Evolutionary conservation across 2,329 filamentous ascomycete species (phyloP), one percentile per base, ranked within the genome.

Genomic region (Pleomassaria siparia): DNA sequence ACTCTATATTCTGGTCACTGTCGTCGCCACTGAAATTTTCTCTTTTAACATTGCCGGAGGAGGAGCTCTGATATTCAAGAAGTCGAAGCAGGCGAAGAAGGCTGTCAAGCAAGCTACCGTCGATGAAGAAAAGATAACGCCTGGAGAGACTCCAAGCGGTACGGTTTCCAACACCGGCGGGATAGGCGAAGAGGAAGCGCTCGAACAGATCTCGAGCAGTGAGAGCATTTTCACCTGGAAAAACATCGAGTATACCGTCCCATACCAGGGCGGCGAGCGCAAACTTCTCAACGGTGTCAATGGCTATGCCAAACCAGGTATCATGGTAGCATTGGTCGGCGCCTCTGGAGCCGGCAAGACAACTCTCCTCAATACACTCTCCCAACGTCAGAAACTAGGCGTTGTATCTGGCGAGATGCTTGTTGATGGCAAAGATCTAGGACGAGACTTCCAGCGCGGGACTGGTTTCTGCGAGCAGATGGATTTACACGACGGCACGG

Each of bases 271-370:
- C 5, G 83, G 83, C 37, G 77, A 82, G 43, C 78, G 81, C 29
- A 80, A 83, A 63, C 74, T 89, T 1, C 73, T 89, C 40, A 86
- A 88, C 60, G 78, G 83, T 4, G 82, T 94, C 49, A 85, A 78
- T 47, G 89, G 89, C 1, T 92, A 88, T 56, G 88, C 84, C 1
- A 91, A 90, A 61, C 89, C 89, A 1, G 89, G 89, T 15, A 72
- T 87, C 15, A 85, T 95, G 80, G 84, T 89, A 35, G 89, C 89
- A 0, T 74, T 95, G 1, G 89, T 94, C 77, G 90, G 90, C 44
- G 87, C 87, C 1, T 89, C 86, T 0, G 86, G 86, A 1, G 89
- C 90, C 8, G 90, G 89, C 11, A 95, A 95, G 72, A 91, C 88
- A 0, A 94, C 89, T 0, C 74, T 95, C 0, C 76, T 95, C 15